phyloP scores from a whole-genome alignment of 805 yeast species.

The Candida namnaoensis region DNA sequence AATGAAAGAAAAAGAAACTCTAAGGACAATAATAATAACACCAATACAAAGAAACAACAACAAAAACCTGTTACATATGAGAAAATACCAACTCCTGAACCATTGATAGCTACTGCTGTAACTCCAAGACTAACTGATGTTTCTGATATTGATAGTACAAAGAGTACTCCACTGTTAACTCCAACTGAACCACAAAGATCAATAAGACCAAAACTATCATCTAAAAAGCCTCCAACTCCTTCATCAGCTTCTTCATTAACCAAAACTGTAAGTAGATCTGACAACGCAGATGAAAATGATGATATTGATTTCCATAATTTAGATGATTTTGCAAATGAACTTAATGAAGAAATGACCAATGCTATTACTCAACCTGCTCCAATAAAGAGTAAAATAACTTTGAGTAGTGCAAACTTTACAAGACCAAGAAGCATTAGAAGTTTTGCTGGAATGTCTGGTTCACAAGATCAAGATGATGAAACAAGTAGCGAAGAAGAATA shows the following conservation, averaged over 20 bases:
- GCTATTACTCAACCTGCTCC: background rate
- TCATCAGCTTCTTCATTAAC: slow-evolving; percentile 15
- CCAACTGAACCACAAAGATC: slow-evolving; percentile 3
- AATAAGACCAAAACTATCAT: slow-evolving; percentile 11
- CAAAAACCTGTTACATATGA: slow-evolving; percentile 2
- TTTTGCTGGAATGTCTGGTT: slow-evolving; percentile 9
- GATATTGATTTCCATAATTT: slow-evolving; percentile 15
- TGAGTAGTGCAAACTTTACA: background rate
- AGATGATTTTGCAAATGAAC: slow-evolving; percentile 16
- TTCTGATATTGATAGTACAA: too few species aligned
- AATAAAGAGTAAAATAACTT: background rate
- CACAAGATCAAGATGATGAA: slow-evolving; percentile 13
- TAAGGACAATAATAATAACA: too few species aligned
- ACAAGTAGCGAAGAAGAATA: slow-evolving; percentile 19
- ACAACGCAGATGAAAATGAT: background rate
- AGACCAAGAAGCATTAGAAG: slow-evolving; percentile 16
- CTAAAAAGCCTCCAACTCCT: slow-evolving; percentile 8
- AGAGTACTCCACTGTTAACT: too few species aligned
- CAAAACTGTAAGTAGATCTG: too few species aligned
- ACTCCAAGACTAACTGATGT: too few species aligned
- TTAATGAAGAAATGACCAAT: slow-evolving; percentile 3
- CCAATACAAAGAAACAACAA: background rate
- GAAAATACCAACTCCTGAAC: slow-evolving; percentile 9
- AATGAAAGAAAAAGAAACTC: too few species aligned
- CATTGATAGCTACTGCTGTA: slow-evolving; percentile 5